Evolutionary conservation across 805 yeast genomes (phyloP).

Genomic region (Monosporozyma solicola): DNA sequence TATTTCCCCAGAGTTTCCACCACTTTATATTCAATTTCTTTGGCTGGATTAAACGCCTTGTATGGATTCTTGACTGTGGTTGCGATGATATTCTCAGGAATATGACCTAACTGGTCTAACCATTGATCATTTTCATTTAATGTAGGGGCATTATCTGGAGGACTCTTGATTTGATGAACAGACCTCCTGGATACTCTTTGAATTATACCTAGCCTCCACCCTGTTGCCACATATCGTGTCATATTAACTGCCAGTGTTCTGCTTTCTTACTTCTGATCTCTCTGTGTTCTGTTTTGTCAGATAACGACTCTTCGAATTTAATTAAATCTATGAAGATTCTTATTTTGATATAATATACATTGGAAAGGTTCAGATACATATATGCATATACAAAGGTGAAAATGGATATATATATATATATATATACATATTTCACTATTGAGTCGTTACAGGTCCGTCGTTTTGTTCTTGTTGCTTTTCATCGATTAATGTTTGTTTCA

Average conservation of each 20-base stretch:
- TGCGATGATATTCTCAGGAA: not conserved
- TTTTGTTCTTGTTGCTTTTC: not conserved
- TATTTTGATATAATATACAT: not conserved
- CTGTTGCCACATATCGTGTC: not conserved
- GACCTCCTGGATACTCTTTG: not conserved
- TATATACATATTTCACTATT: not conserved
- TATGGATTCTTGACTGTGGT: not conserved
- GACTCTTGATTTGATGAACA: constrained; percentile 4
- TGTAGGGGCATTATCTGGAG: constrained; percentile 35
- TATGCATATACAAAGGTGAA: not conserved
- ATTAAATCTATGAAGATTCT: not conserved
- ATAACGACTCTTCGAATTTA: not conserved
- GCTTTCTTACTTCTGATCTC: not conserved
- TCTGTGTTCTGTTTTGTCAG: not conserved
- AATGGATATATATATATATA: not conserved
- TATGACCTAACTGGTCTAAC: constrained; percentile 24
- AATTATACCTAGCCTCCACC: not conserved
- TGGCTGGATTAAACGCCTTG: not conserved
- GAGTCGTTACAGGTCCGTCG: not conserved
- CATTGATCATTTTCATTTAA: constrained; percentile 37
- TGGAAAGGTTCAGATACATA: not conserved
- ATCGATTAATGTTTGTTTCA: constrained; percentile 6
- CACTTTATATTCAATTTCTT: constrained; percentile 4
- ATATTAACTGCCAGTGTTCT: not conserved
- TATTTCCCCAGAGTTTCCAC: constrained; percentile 16